These are phyloP conservation scores for Quercus wislizeni DNA, from an alignment of 306 rosid genomes.

Conservation along the genomic window DNA sequence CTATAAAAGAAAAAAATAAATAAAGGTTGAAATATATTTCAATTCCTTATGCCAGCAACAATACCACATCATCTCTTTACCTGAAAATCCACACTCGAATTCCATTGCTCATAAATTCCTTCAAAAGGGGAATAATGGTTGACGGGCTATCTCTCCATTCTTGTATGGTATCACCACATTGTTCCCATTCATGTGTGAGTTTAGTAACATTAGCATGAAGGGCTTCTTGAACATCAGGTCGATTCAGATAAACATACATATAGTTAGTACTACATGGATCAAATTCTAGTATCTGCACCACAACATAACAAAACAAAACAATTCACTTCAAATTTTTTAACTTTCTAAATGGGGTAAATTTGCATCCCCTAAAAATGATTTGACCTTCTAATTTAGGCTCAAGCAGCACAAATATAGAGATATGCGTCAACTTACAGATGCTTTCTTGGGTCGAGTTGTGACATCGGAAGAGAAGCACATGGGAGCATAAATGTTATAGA, in stretches of 20 bases:
- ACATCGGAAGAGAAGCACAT: constrained; percentile 32
- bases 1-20: no score
- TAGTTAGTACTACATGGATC: constrained; percentile 78
- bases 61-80: constrained; percentile 21
- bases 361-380: no score
- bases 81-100: constrained; percentile 86
- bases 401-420: no score
- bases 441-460: constrained; percentile 49
- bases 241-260: constrained; percentile 61
- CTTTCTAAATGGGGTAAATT: no score
- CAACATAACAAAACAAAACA: constrained; percentile 4
- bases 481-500: constrained; percentile 71
- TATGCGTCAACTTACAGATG: constrained; percentile 38
- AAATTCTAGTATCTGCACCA: constrained; percentile 38
- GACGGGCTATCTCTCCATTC: constrained; percentile 52
- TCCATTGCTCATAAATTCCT: constrained; percentile 42
- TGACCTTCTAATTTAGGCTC: no score
- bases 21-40: no score
- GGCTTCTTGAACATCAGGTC: constrained; percentile 68
- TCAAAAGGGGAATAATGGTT: constrained; percentile 62
- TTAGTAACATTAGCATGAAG: constrained; percentile 88
- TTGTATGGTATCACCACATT: constrained; percentile 49
- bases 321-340: not conserved
- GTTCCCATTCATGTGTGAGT: constrained; percentile 69
- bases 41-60: no score